Conservation (phyloP, 805 yeast species). For the Schizosaccharomyces lindneri region DNA sequence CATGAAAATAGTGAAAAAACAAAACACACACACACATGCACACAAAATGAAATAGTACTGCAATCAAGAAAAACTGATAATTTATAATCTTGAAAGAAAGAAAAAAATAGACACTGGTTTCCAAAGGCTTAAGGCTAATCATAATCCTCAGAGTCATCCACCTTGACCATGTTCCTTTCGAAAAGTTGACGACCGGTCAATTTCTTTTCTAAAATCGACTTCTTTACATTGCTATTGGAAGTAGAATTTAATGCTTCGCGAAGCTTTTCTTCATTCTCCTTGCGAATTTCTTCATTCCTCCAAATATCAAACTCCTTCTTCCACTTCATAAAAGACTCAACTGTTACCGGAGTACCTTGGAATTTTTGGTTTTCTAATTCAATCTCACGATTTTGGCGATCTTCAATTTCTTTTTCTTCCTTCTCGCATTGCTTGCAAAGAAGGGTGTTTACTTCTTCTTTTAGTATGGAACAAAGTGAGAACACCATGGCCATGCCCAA, state of each 20-base stretch:
- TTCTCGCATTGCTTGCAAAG: not conserved
- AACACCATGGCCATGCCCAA: conserved; percentile 4
- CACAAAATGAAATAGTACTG: no score
- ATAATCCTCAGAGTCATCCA: not conserved
- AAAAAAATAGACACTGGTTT: not conserved
- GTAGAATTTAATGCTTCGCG: not conserved
- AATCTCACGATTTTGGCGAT: not conserved
- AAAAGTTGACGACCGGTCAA: conserved; percentile 2
- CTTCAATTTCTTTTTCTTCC: not conserved
- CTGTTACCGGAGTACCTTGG: conserved; percentile 2
- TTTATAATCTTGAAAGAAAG: no score
- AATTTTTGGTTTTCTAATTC: not conserved
- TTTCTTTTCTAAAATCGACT: not conserved
- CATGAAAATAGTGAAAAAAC: no score
- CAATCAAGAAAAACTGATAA: no score
- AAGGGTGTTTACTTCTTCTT: not conserved
- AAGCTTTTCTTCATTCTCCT: not conserved
- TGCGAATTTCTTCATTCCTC: not conserved
- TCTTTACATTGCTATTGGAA: not conserved
- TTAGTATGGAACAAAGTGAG: not conserved
- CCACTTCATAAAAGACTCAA: conserved; percentile 1
- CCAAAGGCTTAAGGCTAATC: not conserved
- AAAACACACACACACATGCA: no score
- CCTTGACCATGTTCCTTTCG: not conserved
- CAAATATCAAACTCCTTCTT: conserved; percentile 1